Evolutionary conservation across 2,329 filamentous ascomycete genomes (phyloP).

Genomic region (Epichloe scottii): DNA sequence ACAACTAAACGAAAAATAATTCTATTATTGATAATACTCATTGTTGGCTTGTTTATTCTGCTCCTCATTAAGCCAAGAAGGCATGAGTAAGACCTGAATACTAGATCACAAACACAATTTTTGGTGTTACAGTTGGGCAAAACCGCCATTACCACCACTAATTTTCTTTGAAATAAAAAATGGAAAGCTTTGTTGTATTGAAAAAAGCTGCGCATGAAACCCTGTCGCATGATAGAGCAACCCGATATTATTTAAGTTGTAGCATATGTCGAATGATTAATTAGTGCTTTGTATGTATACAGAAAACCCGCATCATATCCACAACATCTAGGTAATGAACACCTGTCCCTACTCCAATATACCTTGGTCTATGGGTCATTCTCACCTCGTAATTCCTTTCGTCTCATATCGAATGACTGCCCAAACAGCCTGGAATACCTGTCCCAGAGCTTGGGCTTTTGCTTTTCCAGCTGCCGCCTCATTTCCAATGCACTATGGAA

Average conservation of each 20-base stretch:
- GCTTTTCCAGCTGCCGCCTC: slow-evolving; percentile 15
- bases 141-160: background rate
- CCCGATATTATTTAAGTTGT: too few relatives aligned
- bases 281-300: too few relatives aligned
- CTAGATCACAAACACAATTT: background rate
- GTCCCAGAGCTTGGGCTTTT: slow-evolving; percentile 18
- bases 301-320: too few relatives aligned
- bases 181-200: too few relatives aligned
- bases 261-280: too few relatives aligned
- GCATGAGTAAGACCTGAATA: slow-evolving; percentile 11
- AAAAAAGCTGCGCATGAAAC: too few relatives aligned
- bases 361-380: too few relatives aligned
- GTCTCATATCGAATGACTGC: background rate
- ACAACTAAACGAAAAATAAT: slow-evolving; percentile 89
- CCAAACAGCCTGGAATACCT: slow-evolving; percentile 17
- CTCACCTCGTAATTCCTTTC: background rate
- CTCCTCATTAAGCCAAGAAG: slow-evolving; percentile 67
- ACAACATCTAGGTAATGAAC: too few relatives aligned
- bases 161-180: too few relatives aligned
- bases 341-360: too few relatives aligned
- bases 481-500: slow-evolving; percentile 14
- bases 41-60: slow-evolving; percentile 78
- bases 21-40: slow-evolving; percentile 69
- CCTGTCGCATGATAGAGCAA: too few relatives aligned
- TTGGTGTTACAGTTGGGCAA: background rate